phyloP scores from a whole-genome alignment of 352 stramenopile species.

The Phytophthora cryptogea region DNA sequence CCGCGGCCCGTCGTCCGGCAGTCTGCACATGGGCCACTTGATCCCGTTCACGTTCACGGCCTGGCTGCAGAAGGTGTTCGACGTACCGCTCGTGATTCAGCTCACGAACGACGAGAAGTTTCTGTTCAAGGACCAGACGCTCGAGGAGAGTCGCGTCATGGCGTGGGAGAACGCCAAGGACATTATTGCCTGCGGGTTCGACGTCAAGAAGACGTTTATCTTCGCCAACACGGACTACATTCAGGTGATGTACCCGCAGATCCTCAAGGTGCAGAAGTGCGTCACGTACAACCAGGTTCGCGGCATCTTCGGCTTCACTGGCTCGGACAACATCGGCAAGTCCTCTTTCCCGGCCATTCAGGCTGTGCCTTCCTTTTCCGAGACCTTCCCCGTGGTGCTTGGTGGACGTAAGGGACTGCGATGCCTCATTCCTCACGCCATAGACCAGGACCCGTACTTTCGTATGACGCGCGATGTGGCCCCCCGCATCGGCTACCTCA shows the following conservation, averaged over 20 bases:
- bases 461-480: constrained; percentile 99
- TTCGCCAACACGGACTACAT: constrained; percentile 99
- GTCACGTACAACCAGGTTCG: constrained; percentile 98
- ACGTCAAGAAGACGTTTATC: constrained; percentile 99
- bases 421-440: constrained; percentile 99
- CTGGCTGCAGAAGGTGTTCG: constrained; percentile 98
- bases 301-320: constrained; percentile 99
- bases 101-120: constrained; percentile 99
- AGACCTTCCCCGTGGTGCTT: constrained; percentile 95
- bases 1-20: constrained; percentile 95
- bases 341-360: constrained; percentile 99
- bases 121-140: constrained; percentile 97
- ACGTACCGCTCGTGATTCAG: constrained; percentile 99
- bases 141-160: constrained; percentile 90
- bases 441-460: constrained; percentile 99
- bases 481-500: constrained; percentile 95
- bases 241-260: constrained; percentile 98
- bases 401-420: constrained; percentile 87
- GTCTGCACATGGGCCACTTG: constrained; percentile 99
- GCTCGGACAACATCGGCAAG: constrained; percentile 98
- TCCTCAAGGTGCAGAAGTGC: constrained; percentile 99
- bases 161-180: constrained; percentile 99
- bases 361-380: constrained; percentile 97
- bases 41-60: constrained; percentile 99
- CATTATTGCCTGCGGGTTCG: constrained; percentile 99